Evolutionary conservation across 164 flowering plant genomes (phyloP), one percentile per base, ranked within the genome.

Genomic region (Vitis rotundifolia): DNA sequence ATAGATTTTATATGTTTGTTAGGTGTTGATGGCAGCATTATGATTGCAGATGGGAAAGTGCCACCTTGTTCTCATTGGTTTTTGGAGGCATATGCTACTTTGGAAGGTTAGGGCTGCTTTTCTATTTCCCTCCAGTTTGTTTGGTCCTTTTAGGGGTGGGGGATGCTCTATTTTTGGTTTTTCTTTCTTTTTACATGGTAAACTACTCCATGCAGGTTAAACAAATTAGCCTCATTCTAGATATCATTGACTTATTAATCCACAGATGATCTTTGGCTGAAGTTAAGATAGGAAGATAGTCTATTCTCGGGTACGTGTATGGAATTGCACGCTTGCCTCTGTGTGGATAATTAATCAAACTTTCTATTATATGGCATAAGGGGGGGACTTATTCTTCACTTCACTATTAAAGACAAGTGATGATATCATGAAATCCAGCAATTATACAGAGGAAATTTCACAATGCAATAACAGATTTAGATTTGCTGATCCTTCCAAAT

Each of bases 11-110:
- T 59, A 58, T 51, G 59, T 57, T 72, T 68, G 11, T 58, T 74
- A 53, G 70, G 73, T 70, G 68, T 74, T 86, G 75, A 83, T 59
- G 64, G 58, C 76, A 67, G 71, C 69, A 63, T 76, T 82, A 14
- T 82, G 70, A 54, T 88, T 83, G 79, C 93, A 92, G 98, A 89
- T 94, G 97, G 97, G 94, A 87, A 80, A 80, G 92, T 76, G 98
- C 93, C 65, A 69, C 92, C 37, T 71, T 90, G 74, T 92, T 89
- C 78, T 85, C 97, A 50, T 67, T 88, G 81, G 77, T 83, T 66
- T 79, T 94, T 47, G 97, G 98, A 77, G 84, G 97, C 67, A 67
- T 91, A 66, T 92, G 98, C 83, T 92, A 84, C 85, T 86, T 81
- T 74, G 97, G 98, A 83, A 94, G 97, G 97, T 91, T 54, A 7